A percentile compares a stretch with the other conserved stretches of the same genome.
These are phyloP conservation scores for Sindora glabra DNA, from an alignment of 306 rosid genomes.

Conservation along the genomic window DNA sequence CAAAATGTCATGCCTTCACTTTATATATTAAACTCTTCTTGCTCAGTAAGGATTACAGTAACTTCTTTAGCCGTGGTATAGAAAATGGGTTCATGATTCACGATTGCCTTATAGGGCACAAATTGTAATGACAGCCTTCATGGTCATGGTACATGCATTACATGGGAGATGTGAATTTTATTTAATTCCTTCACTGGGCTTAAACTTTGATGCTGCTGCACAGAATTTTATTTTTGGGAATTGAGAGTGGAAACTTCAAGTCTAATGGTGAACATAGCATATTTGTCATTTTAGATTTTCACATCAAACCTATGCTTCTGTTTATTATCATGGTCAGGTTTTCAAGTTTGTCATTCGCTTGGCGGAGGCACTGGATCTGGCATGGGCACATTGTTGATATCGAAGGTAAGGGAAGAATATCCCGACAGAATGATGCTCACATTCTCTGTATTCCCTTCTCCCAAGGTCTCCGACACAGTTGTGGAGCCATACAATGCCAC, in stretches of 20 bases:
- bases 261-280: background rate
- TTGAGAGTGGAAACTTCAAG: too few relatives aligned
- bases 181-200: background rate
- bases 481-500: slow-evolving; percentile 97
- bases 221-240: background rate
- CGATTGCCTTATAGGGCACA: background rate
- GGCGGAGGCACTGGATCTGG: slow-evolving; percentile 98
- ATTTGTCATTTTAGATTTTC: background rate
- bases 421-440: slow-evolving; percentile 96
- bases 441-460: slow-evolving; percentile 90
- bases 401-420: slow-evolving; percentile 89
- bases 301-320: background rate
- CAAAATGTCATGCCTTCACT: too few relatives aligned
- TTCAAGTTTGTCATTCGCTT: slow-evolving; percentile 93
- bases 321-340: slow-evolving; percentile 42
- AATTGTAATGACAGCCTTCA: too few relatives aligned
- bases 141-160: too few relatives aligned
- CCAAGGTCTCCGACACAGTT: slow-evolving; percentile 96
- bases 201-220: background rate
- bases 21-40: too few relatives aligned
- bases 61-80: background rate
- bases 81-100: too few relatives aligned
- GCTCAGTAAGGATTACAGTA: background rate
- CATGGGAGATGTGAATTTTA: background rate
- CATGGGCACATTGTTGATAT: slow-evolving; percentile 83